Conservation (phyloP, 129 eudicot species). For the Kitagawia praeruptora region DNA sequence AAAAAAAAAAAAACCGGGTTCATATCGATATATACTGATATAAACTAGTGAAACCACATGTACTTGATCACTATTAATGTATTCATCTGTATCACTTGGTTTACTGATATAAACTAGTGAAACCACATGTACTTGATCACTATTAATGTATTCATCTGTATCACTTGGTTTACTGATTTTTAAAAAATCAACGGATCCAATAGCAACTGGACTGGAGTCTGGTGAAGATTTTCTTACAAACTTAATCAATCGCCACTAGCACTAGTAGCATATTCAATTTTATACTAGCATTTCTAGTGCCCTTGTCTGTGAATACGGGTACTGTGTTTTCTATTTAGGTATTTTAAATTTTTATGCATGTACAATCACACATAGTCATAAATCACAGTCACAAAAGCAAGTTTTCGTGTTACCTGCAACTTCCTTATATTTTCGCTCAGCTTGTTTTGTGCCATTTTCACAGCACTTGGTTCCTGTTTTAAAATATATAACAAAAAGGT, state of each 20-base stretch:
- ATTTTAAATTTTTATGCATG: neutral
- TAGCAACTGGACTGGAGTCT: neutral
- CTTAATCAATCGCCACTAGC: neutral
- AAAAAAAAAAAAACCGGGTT: neutral
- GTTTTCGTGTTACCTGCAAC: slow-evolving; percentile 42
- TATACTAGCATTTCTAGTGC: neutral
- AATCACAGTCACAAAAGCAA: neutral
- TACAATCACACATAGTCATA: neutral
- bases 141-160: neutral
- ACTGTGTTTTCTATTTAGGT: neutral
- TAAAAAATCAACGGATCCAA: neutral
- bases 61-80: neutral
- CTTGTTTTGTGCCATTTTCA: slow-evolving; percentile 53
- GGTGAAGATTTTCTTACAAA: neutral
- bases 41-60: neutral
- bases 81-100: neutral
- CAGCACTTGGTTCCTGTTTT: slow-evolving; percentile 61
- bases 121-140: neutral
- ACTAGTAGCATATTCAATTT: neutral
- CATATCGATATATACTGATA: neutral
- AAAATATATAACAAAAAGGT: neutral
- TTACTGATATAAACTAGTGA: neutral
- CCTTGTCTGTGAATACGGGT: neutral
- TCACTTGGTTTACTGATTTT: neutral
- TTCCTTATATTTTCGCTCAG: slow-evolving; percentile 58